These are phyloP conservation scores for Cadophora gregata DNA, from an alignment of 2,329 filamentous ascomycete genomes.

Conservation along the genomic window DNA sequence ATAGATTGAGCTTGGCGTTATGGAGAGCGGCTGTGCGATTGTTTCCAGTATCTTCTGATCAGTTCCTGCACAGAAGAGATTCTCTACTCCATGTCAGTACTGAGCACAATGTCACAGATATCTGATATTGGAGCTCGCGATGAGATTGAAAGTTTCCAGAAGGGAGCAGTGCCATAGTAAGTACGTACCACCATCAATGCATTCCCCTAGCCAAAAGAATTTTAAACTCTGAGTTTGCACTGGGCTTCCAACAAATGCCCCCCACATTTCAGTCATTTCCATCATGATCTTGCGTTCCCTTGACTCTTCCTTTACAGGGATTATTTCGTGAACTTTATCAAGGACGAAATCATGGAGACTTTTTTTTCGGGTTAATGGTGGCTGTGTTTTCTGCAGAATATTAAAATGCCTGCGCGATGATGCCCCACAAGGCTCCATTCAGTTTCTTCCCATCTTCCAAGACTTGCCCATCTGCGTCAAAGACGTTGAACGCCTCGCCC, in stretches of 20 bases:
- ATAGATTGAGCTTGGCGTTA: conserved; percentile 36
- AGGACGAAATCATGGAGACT: conserved; percentile 60
- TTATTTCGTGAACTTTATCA: conserved; percentile 53
- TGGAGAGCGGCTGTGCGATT: conserved; percentile 39
- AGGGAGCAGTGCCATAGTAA: background rate
- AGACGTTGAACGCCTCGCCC: conserved; percentile 54
- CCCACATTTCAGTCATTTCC: conserved; percentile 53
- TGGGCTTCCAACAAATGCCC: conserved; percentile 58
- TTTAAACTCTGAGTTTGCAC: conserved; percentile 58
- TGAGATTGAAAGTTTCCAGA: background rate
- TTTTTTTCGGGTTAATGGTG: conserved; percentile 52
- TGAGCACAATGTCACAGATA: background rate
- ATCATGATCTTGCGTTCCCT: conserved; percentile 48
- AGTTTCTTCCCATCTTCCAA: conserved; percentile 45
- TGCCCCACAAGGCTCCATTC: conserved; percentile 55
- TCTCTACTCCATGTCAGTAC: conserved; percentile 35
- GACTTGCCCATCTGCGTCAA: conserved; percentile 50
- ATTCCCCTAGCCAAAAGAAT: conserved; percentile 64
- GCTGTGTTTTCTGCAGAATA: conserved; percentile 56
- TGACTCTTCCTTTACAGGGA: conserved; percentile 44
- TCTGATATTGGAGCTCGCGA: background rate
- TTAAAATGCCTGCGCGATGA: conserved; percentile 59
- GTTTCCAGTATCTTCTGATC: conserved; percentile 41
- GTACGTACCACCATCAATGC: conserved; percentile 55
- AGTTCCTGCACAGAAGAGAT: conserved; percentile 44